Base-by-base conservation (phyloP, 768 basidiomycete species). In the Russula sp. region DNA sequence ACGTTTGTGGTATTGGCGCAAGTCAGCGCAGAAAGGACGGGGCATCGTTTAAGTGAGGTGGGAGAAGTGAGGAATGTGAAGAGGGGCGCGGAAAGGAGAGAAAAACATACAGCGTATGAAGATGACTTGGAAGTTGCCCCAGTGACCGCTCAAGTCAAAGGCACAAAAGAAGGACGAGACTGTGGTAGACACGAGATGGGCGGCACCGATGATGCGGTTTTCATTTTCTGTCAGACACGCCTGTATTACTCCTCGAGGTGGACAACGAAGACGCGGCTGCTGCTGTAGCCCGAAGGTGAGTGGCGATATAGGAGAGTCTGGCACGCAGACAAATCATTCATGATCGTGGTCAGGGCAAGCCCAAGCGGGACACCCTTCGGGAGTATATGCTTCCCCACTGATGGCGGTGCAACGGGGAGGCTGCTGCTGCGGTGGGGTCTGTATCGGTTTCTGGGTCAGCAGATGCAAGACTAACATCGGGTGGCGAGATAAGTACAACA, bases 361-460 rank as follows among this genome's bases (percentile, higher is more conserved):
- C 91, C 79, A 54, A 94, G 78, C 6, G 91, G 82, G 39, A 94
- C 89, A 13, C 89, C 89, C 66, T 92, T 91, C 0, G 91, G 91
- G 4, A 93, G 75, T 1, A 78, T 82, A 66, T 89, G 86, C 9
- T 82, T 83, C 62, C 84, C 79, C 4, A 39, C 47, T 72, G 68
- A 31, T 69, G 68, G 62, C 61, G 67, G 63, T 56, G 59, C 37
- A 31, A 73, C 71, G 48, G 77, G 22, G 68, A 37, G 78, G 65
- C 66, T 76, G 63, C 68, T 77, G 67, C 70, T 37, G 57, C 16
- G 79, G 8, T 84, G 83, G 6, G 81, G 82, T 2, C 78, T 79
- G 8, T 82, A 82, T 14, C 40, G 37, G 11, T 6, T 37, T n/a
- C 31, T 37, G 35, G 14, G 18, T 61, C 59, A 61, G 42, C 45